Evolutionary conservation across 495 filamentous ascomycete genomes (phyloP), one percentile per base, ranked within the genome.

Genomic region (Rostrohypoxylon terebratum): DNA sequence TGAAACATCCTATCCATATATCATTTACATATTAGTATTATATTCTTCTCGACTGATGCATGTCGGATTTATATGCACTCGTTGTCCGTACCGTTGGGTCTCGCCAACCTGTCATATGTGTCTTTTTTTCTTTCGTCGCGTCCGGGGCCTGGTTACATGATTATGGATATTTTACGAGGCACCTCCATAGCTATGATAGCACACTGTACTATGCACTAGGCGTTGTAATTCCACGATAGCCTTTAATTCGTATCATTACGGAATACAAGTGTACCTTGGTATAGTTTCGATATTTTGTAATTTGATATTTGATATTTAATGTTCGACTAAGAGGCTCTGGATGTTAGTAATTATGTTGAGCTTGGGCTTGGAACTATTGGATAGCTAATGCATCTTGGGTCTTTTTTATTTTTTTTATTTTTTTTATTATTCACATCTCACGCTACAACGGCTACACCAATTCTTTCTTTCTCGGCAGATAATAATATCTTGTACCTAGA

Each of bases 1-100:
- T 72, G 69, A 72, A 72, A 72, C 69, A 58, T 70, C 42, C 53
- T 50, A 53, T 59, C 64, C 54, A 66, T 66, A 20, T 62, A 63
- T 23, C 13, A 45, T 62, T 54, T n/a, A n/a, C n/a, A 71, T 66
- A 66, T 72, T 57, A n/a, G n/a, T n/a, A 5, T 28, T 28, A 28
- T 3, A 28, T 47, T 25, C 47, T 66, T 5, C 7, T 50, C 7
- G 16, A 60, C 18, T 48, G 58, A 61, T 28, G 66, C 66, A 63
- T 68, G 57, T 60, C 23, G 59, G 28, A 63, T 48, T 59, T 34
- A 23, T 66, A 38, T 31, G 34, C 33, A 31, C 28, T 16, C 34
- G n/a, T 50, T 33, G 59, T 67, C 64, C 44, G 20, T 20, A 34
- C 59, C 16, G 55, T 53, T 69, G 47, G 57, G 28, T 25, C 36